Conservation (phyloP, 768 basidiomycete species). For the Mrakia frigida region DNA sequence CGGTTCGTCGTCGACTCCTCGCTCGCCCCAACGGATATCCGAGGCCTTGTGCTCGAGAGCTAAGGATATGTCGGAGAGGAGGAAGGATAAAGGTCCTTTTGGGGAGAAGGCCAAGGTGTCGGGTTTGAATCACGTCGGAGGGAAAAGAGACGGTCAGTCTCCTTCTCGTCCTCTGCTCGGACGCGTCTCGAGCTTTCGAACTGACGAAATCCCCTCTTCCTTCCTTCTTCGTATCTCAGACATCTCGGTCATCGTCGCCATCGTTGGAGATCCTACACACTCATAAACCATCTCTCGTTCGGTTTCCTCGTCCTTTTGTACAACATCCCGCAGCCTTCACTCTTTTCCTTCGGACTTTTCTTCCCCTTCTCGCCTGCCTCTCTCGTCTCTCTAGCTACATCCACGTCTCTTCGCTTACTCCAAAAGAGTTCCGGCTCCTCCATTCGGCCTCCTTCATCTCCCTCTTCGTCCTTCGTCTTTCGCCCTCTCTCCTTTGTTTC, state of each 20-base stretch:
- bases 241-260: constrained; percentile 26
- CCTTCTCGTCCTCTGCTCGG: no score
- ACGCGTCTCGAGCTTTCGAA: background rate
- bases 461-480: no score
- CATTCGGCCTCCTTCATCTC: no score
- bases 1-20: constrained; percentile 35
- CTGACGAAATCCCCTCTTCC: background rate
- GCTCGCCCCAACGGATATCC: constrained; percentile 42
- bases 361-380: no score
- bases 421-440: no score
- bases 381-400: no score
- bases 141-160: background rate
- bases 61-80: constrained; percentile 23
- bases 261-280: constrained; percentile 24
- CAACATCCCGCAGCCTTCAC: no score
- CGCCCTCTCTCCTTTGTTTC: no score
- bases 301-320: background rate
- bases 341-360: no score
- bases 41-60: constrained; percentile 43
- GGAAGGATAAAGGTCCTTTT: background rate
- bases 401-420: no score
- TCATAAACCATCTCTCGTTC: background rate
- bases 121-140: constrained; percentile 7
- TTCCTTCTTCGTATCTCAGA: background rate
- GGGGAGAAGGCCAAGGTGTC: constrained; percentile 9